Evolutionary conservation across 805 yeast genomes (phyloP).

Genomic region (Ogataea allantospora): DNA sequence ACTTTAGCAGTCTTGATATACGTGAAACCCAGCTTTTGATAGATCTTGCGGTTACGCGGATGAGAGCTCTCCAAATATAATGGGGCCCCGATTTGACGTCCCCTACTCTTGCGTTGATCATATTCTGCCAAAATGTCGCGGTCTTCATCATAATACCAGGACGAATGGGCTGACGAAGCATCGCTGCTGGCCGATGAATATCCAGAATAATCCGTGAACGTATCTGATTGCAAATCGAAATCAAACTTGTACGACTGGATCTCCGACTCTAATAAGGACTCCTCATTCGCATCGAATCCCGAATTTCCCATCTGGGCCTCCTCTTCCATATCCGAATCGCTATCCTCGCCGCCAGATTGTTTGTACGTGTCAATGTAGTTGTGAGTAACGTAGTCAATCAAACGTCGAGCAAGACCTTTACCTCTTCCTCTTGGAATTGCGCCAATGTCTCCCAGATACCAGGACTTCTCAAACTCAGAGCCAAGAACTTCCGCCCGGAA

Average conservation of each 20-base stretch:
- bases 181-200: conserved; percentile 33
- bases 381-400: conserved; percentile 49
- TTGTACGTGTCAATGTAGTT: conserved; percentile 39
- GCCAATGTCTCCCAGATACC: conserved; percentile 62
- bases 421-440: conserved; percentile 58
- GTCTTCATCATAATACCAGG: conserved; percentile 36
- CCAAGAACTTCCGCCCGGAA: conserved; percentile 45
- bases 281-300: conserved; percentile 20
- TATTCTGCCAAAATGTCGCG: conserved; percentile 35
- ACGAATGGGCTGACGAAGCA: conserved; percentile 34
- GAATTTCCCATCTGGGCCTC: conserved; percentile 14
- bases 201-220: conserved; percentile 35
- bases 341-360: conserved; percentile 13
- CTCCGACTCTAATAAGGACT: conserved; percentile 33
- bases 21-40: conserved; percentile 53
- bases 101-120: conserved; percentile 29
- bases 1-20: conserved; percentile 36
- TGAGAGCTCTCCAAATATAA: conserved; percentile 58
- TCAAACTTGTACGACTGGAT: conserved; percentile 34
- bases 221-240: conserved; percentile 35
- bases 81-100: conserved; percentile 34
- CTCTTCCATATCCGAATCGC: conserved; percentile 23
- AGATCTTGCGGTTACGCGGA: conserved; percentile 50
- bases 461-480: conserved; percentile 39
- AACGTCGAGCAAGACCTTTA: conserved; percentile 52